Evolutionary conservation across 192 early-diverging fungal genomes (phyloP), one percentile per base, ranked within the genome.

Genomic region (Radiomyces spectabilis): DNA sequence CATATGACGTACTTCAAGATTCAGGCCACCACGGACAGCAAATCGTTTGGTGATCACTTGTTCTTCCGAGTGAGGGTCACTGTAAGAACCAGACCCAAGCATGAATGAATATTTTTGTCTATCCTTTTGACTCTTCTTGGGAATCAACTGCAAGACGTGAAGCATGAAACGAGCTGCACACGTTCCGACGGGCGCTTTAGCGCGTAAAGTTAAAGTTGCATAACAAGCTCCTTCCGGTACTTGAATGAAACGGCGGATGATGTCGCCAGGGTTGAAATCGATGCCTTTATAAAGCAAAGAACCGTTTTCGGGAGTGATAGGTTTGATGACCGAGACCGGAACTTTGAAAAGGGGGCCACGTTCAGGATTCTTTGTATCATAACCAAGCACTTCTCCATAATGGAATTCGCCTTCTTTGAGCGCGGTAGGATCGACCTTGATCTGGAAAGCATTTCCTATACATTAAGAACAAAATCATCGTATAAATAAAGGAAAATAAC

Each of bases 311-410:
- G 40, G 22, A 26, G 34, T 18, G 7, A 30, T 53, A 19, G 93
- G 91, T 70, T 94, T 96, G 55, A 84, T 82, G 16, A 97, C 86
- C 7, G 90, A 92, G 15, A 99, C 74, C 12, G 95, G 95, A 35
- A 99, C 68, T 43, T 71, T 71, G 74, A 95, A 95, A 3, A 97
- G 66, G 6, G 87, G 85, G 5, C 91, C 92, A 32, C 79, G 85
- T 22, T 77, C 82, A 25, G 75, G 71, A 51, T 76, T 71, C 22
- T 68, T 58, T 12, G 90, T 82, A 63, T 98, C 93, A 70, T 84
- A 91, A 4, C 79, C 94, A 24, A 74, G 57, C 25, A 99, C 78
- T 33, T 89, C 69, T 1, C 79, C 92, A 51, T 73, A 75, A 58
- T 99, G 90, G 40, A 92, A 74, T 41, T 72, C 66, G 0, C 94